Conservation (phyloP, 1,284 basidiomycete species). For the Melampsora larici-populina region DNA sequence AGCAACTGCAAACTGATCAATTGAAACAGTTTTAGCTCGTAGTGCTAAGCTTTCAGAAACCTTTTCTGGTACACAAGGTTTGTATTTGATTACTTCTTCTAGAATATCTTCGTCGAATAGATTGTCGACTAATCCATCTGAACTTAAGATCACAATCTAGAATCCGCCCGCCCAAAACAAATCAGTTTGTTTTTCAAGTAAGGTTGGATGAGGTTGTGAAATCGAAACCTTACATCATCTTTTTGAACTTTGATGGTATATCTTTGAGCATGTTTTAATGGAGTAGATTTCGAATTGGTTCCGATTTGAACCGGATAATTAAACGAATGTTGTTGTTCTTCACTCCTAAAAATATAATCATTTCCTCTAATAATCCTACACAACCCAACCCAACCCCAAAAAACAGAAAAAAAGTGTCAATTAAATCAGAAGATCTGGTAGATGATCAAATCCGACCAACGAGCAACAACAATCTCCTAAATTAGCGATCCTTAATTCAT, state of each 20-base stretch:
- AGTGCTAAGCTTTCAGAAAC: conserved; percentile 59
- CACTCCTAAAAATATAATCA: conserved; percentile 69
- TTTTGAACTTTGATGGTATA: conserved; percentile 71
- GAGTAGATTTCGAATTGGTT: conserved; percentile 68
- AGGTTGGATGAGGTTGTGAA: background rate
- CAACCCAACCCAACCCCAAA: background rate
- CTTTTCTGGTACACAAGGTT: conserved; percentile 55
- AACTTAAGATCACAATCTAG: conserved; percentile 75
- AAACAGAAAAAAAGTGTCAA: background rate
- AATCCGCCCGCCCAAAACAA: no score
- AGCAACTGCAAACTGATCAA: conserved; percentile 57
- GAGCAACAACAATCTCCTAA: conserved; percentile 77
- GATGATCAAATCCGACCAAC: conserved; percentile 21
- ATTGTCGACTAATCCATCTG: conserved; percentile 88
- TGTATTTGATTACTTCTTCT: conserved; percentile 68
- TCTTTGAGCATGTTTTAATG: conserved; percentile 68
- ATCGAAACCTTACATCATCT: conserved; percentile 62
- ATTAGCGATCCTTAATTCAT: conserved; percentile 82
- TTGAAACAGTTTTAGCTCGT: conserved; percentile 58
- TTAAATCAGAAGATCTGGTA: conserved; percentile 37
- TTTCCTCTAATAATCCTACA: conserved; percentile 49
- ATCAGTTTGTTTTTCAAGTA: background rate
- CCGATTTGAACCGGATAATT: conserved; percentile 88
- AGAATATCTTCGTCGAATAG: conserved; percentile 91
- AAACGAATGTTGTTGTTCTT: conserved; percentile 95